Evolutionary conservation across 495 filamentous ascomycete species (phyloP).

Genomic region (Aspergillus cristatus): DNA sequence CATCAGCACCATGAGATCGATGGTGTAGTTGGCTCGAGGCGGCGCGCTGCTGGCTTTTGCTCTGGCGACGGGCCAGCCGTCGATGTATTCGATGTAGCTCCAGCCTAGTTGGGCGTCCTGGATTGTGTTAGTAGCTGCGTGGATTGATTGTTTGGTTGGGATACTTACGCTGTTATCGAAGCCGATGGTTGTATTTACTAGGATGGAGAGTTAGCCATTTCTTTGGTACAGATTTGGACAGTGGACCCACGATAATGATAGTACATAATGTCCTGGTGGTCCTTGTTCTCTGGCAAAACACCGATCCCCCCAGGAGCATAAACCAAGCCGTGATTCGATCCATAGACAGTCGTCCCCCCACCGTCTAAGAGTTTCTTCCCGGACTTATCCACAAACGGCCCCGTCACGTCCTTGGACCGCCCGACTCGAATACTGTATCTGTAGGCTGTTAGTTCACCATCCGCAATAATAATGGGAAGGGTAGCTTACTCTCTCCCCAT

Average conservation of each 20-base stretch:
- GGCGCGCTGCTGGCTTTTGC: constrained; percentile 2
- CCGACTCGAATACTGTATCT: constrained; percentile 37
- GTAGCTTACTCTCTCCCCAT: constrained; percentile 50
- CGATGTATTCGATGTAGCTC: constrained; percentile 32
- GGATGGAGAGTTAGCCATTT: background rate
- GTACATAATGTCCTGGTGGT: constrained; percentile 33
- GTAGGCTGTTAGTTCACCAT: background rate
- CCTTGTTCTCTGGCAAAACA: constrained; percentile 22
- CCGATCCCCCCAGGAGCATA: constrained; percentile 41
- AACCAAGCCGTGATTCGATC: constrained; percentile 33
- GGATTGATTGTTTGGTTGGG: background rate
- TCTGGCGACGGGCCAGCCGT: constrained; percentile 34
- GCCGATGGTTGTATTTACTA: constrained; percentile 35
- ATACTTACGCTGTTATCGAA: constrained; percentile 26
- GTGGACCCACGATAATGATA: constrained; percentile 34
- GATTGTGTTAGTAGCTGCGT: constrained; percentile 2
- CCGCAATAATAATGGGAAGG: background rate
- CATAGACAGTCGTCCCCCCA: constrained; percentile 37
- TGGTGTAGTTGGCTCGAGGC: constrained; percentile 1
- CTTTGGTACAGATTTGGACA: background rate
- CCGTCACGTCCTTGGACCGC: constrained; percentile 22
- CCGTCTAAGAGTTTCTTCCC: constrained; percentile 22
- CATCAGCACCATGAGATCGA: constrained; percentile 5
- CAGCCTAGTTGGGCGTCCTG: constrained; percentile 40
- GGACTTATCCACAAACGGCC: constrained; percentile 35